phyloP scores from a whole-genome alignment of 176 grass and related monocot genomes.

The Hordeum marinum region DNA sequence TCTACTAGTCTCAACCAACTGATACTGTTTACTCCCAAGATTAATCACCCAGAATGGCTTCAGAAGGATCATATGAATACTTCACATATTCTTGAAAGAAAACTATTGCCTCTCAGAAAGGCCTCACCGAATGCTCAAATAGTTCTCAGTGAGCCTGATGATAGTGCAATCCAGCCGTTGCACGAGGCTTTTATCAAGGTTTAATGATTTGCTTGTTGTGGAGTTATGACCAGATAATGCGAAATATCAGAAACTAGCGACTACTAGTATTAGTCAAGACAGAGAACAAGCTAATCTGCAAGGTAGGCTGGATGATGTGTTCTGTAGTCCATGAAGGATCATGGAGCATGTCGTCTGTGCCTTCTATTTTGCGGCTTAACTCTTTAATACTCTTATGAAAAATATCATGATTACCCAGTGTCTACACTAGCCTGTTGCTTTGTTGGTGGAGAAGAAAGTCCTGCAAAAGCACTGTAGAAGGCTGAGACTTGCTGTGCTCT shows the following conservation, averaged over 20 bases:
- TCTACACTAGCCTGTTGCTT: not conserved
- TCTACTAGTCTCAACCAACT: not conserved
- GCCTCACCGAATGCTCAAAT: not conserved
- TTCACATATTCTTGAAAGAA: not conserved
- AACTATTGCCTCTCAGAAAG: not conserved
- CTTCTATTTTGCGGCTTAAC: not conserved
- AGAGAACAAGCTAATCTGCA: not conserved
- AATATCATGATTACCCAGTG: not conserved
- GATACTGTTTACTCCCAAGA: not conserved
- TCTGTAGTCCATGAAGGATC: not conserved
- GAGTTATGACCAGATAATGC: not conserved
- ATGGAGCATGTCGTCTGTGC: not conserved
- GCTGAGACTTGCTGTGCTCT: not conserved
- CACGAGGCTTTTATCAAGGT: not conserved
- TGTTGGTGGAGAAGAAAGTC: not conserved
- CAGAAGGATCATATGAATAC: not conserved
- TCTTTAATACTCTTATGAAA: not conserved
- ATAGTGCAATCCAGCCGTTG: not conserved
- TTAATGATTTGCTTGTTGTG: not conserved
- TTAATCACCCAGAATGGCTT: not conserved
- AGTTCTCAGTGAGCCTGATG: not conserved
- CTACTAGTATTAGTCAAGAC: not conserved
- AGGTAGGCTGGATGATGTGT: not conserved
- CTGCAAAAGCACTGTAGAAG: not conserved
- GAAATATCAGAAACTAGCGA: not conserved